Evolutionary conservation across 306 rosid species (phyloP), one percentile per base, ranked within the genome.

Genomic region (Lathyrus tuberosus): DNA sequence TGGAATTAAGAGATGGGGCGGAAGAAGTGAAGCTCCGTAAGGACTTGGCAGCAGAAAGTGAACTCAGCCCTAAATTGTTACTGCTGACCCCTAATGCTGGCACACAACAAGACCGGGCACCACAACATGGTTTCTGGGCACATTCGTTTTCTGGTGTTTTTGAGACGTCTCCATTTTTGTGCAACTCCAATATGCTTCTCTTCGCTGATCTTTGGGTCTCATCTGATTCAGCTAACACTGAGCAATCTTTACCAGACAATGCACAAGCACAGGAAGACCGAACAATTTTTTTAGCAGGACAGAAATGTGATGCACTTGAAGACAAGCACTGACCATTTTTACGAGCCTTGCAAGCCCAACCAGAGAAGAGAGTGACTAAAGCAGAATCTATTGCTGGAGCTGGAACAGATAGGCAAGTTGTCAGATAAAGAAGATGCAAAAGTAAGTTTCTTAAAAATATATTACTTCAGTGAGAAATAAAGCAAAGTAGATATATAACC

Each of bases 291-390:
- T 89, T 96, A 65, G 88, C 95, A 70, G 90, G 87, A 77, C 99
- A 95, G 79, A 88, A 87, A 63, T 96, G 89, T 72, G 75, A 78
- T 42, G 68, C 85, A 79, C 88, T 86, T 74, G 89, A 86, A 73
- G 96, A 91, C 82, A 87, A 72, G 79, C 99, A 91, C 75, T 83
- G 78, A 70, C 96, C 96, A 47, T 87, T 82, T 40, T 84, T 95
- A 77, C 95, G 96, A 68, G 96, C 99, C 88, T 91, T 91, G 86
- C 99, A 95, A 79, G 97, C 95, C 99, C 99, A 95, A 65, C 99
- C 99, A 76, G 85, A 84, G 72, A 95, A 91, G 60, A 95, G 96
- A 14, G 99, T 91, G 76, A 91, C 90, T 80, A 95, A 64, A 79
- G 99, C 99, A 70, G 82, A 82, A 89, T 95, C 99, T 17, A 82